Conservation (phyloP, 2,329 filamentous ascomycete genomes). For the Daldinia sp. region DNA sequence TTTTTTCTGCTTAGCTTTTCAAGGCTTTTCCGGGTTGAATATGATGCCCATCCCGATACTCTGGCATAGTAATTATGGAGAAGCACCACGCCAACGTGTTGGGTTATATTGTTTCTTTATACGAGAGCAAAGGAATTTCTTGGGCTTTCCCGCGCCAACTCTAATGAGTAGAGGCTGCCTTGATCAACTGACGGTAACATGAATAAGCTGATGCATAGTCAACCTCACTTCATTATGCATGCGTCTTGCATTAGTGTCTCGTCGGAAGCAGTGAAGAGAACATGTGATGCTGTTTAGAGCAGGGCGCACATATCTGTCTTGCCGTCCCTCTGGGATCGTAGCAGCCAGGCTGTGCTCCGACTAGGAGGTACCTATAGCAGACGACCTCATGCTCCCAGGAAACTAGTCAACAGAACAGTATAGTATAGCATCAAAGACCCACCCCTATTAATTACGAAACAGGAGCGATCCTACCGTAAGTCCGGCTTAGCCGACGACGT, state of each 20-base stretch:
- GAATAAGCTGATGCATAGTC: neutral
- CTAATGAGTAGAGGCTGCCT: conserved; percentile 9
- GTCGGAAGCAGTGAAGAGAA: conserved; percentile 18
- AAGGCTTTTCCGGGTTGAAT: conserved; percentile 2
- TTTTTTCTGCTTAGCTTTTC: conserved; percentile 8
- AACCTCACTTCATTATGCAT: conserved; percentile 14
- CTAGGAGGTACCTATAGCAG: neutral
- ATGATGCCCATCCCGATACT: conserved; percentile 16
- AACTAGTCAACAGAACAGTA: neutral
- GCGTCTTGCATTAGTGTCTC: conserved; percentile 21
- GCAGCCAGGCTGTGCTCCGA: neutral
- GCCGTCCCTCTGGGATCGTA: neutral
- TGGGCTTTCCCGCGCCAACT: conserved; percentile 3
- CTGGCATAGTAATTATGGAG: conserved; percentile 7
- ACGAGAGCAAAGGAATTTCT: neutral
- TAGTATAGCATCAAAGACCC: neutral
- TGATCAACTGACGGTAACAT: conserved; percentile 26
- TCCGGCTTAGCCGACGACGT: conserved; percentile 1
- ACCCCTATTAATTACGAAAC: conserved; percentile 9
- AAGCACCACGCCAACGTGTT: neutral
- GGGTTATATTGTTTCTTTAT: conserved; percentile 1
- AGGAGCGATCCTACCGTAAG: conserved; percentile 7
- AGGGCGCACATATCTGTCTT: neutral
- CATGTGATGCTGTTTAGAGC: neutral
- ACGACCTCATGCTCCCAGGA: neutral